These are phyloP conservation scores for Orbilia brochopaga DNA, from an alignment of 2,329 filamentous ascomycete genomes.

Conservation along the genomic window DNA sequence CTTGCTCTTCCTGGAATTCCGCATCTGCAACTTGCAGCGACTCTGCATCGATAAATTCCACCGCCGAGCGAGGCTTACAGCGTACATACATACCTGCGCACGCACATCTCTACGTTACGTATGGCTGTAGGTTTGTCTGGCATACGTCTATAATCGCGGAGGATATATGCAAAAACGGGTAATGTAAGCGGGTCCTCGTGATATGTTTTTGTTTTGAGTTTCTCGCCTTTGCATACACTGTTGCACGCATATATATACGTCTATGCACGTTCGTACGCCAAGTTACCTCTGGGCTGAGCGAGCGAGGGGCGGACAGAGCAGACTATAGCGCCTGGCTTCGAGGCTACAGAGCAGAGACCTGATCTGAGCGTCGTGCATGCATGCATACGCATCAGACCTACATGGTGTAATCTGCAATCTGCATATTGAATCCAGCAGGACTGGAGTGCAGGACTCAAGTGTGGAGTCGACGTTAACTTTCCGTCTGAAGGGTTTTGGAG, in stretches of 20 bases:
- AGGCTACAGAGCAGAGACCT: not conserved
- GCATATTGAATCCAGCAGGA: not conserved
- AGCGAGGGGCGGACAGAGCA: no score
- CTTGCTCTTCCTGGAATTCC: not conserved
- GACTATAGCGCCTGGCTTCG: no score
- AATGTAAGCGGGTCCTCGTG: constrained; percentile 37
- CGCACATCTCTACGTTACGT: not conserved
- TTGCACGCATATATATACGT: no score
- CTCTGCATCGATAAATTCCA: not conserved
- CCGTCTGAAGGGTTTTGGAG: no score
- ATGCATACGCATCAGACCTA: not conserved
- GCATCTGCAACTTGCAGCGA: not conserved
- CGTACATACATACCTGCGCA: no score
- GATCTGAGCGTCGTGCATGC: not conserved
- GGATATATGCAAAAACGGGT: constrained; percentile 5
- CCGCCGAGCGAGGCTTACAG: not conserved
- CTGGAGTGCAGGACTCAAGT: no score
- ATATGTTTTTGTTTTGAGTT: constrained; percentile 13
- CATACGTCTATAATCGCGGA: not conserved
- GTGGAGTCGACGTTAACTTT: no score
- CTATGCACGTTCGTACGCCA: no score
- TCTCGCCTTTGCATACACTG: no score
- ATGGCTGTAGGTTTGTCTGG: not conserved
- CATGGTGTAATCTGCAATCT: not conserved
- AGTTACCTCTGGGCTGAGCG: not conserved